phyloP scores from a whole-genome alignment of 2,329 filamentous ascomycete species.

The Sclerotinia trifoliorum region DNA sequence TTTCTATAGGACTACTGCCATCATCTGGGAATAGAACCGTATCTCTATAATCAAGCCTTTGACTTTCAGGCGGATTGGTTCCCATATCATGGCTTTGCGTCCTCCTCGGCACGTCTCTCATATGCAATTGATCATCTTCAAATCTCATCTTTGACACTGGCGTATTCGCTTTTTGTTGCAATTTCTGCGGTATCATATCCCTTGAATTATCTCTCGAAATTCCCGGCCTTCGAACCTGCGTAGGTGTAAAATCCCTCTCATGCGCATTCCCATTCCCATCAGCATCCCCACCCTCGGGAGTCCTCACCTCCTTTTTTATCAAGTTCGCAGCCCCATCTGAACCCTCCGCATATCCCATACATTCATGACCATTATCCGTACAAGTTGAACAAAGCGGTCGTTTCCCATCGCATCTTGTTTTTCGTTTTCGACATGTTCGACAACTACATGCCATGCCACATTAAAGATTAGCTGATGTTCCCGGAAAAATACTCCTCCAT shows the following conservation, averaged over 20 bases:
- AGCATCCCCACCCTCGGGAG: slow-evolving; percentile 41
- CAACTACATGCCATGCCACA: slow-evolving; percentile 48
- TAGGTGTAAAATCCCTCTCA: slow-evolving; percentile 37
- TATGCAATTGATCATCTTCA: background rate
- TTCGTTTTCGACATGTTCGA: slow-evolving; percentile 71
- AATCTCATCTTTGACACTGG: background rate
- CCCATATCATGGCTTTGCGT: background rate
- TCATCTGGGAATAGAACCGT: slow-evolving; percentile 32
- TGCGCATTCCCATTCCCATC: slow-evolving; percentile 44
- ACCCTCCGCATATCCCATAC: slow-evolving; percentile 60
- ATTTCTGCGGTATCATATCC: slow-evolving; percentile 13
- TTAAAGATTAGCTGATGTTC: slow-evolving; percentile 4
- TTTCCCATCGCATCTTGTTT: slow-evolving; percentile 73
- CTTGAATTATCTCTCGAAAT: background rate
- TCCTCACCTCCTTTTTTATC: slow-evolving; percentile 34
- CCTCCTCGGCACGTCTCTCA: background rate
- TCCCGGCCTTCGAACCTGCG: background rate
- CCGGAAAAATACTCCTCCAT: background rate
- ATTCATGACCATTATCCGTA: slow-evolving; percentile 66
- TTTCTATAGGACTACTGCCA: slow-evolving; percentile 38
- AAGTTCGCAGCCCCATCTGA: slow-evolving; percentile 28
- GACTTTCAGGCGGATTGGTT: background rate
- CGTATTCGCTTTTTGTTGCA: background rate
- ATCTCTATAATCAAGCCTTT: slow-evolving; percentile 28
- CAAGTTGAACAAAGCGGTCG: slow-evolving; percentile 71